Evolutionary conservation across 2,329 filamentous ascomycete species (phyloP).

Genomic region (Chaetomiaceae sp.): DNA sequence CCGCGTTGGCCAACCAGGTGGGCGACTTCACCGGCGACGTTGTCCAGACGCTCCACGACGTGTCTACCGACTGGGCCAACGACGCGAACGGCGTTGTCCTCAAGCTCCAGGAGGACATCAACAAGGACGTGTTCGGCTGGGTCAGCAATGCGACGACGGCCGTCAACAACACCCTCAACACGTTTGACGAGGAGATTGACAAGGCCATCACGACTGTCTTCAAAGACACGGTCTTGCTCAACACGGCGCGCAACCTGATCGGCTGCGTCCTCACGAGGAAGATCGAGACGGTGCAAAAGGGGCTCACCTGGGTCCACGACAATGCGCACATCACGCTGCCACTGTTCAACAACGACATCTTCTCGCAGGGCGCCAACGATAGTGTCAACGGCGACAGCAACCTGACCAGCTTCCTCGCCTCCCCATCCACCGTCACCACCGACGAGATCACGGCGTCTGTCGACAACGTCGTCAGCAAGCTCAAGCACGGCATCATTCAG

Average conservation of each 20-base stretch:
- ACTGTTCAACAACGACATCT: slow-evolving; percentile 70
- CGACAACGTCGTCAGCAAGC: slow-evolving; percentile 59
- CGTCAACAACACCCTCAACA: slow-evolving; percentile 79
- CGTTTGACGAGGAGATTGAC: slow-evolving; percentile 73
- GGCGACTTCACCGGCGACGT: slow-evolving; percentile 76
- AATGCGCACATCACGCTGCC: slow-evolving; percentile 81
- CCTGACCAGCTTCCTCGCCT: slow-evolving; percentile 69
- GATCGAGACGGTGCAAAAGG: slow-evolving; percentile 76
- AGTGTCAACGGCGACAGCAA: slow-evolving; percentile 54
- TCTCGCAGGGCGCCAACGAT: slow-evolving; percentile 70
- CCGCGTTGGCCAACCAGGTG: slow-evolving; percentile 68
- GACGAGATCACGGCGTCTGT: slow-evolving; percentile 81
- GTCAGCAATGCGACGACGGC: slow-evolving; percentile 78
- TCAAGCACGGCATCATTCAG: slow-evolving; percentile 63
- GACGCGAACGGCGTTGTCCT: slow-evolving; percentile 68
- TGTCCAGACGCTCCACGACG: slow-evolving; percentile 64
- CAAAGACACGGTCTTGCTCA: slow-evolving; percentile 72
- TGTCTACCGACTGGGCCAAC: slow-evolving; percentile 70
- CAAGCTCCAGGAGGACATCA: slow-evolving; percentile 58
- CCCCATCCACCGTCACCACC: slow-evolving; percentile 65
- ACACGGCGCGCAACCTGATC: slow-evolving; percentile 73
- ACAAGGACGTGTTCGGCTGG: slow-evolving; percentile 79
- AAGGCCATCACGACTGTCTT: slow-evolving; percentile 71
- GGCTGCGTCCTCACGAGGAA: slow-evolving; percentile 87
- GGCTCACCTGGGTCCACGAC: slow-evolving; percentile 89